Percentiles rank a stretch among this genome's conserved stretches.
These are phyloP conservation scores for Wickerhamiella parazyma DNA, from an alignment of 805 yeast species.

Conservation along the genomic window DNA sequence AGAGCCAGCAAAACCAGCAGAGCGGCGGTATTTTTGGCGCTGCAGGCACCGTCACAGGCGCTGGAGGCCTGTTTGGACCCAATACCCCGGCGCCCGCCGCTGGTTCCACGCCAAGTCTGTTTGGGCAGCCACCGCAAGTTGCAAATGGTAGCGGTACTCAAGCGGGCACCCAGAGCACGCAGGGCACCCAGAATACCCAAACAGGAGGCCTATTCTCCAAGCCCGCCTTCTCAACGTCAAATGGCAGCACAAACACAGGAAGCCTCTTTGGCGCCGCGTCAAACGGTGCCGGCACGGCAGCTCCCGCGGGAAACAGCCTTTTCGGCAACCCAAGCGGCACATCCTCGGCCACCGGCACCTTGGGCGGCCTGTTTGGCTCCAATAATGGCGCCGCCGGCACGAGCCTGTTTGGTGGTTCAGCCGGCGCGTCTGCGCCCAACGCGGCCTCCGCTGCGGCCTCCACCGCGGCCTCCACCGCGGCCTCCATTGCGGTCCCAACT, in stretches of 20 bases:
- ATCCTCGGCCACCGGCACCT: too few species aligned
- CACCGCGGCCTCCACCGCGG: not conserved
- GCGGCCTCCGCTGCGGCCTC: too few species aligned
- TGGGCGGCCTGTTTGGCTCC: conserved; percentile 25
- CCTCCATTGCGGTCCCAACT: not conserved
- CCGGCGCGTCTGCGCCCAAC: too few species aligned
- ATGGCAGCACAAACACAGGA: too few species aligned
- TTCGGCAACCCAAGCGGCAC: too few species aligned
- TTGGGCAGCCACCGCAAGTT: not conserved
- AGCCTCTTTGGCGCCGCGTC: conserved; percentile 21
- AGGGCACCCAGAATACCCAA: too few species aligned
- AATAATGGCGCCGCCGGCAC: conserved; percentile 5
- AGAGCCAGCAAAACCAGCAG: too few species aligned
- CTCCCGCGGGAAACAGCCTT: conserved; percentile 10
- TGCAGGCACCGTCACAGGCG: conserved; percentile 4
- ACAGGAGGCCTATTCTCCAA: too few species aligned
- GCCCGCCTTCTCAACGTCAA: too few species aligned
- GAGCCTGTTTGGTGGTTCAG: conserved; percentile 12
- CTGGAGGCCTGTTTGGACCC: conserved; percentile 15
- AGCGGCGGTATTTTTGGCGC: conserved; percentile 25
- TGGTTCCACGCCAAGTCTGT: not conserved
- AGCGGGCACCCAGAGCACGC: too few species aligned
- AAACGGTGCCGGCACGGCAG: conserved; percentile 13
- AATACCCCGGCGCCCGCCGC: not conserved
- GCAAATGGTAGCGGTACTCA: too few species aligned